phyloP scores from a whole-genome alignment of 2,329 filamentous ascomycete genomes.

The Saccharata proteae region DNA sequence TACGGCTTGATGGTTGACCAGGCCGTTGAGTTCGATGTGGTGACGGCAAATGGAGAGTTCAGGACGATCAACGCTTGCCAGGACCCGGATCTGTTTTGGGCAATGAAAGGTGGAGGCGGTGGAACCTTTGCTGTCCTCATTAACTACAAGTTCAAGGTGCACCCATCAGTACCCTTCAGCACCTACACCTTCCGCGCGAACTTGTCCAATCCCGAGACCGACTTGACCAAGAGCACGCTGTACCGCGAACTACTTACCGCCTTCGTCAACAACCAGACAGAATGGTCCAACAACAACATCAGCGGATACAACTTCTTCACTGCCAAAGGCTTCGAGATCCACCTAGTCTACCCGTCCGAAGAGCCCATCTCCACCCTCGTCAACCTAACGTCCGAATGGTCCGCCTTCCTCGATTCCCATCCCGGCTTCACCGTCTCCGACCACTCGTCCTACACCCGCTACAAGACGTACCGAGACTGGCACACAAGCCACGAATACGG shows the following conservation, averaged over 20 bases:
- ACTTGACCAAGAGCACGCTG: slow-evolving; percentile 20
- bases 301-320: slow-evolving; percentile 25
- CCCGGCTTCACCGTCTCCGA: slow-evolving; percentile 20
- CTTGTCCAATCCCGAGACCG: slow-evolving; percentile 12
- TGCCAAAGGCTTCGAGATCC: slow-evolving; percentile 19
- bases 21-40: slow-evolving; percentile 23
- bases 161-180: slow-evolving; percentile 21
- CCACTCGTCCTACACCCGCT: slow-evolving; percentile 21
- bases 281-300: slow-evolving; percentile 18
- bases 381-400: slow-evolving; percentile 18
- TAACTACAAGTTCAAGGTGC: slow-evolving; percentile 23
- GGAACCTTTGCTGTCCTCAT: slow-evolving; percentile 19
- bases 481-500: slow-evolving; percentile 15
- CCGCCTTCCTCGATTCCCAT: slow-evolving; percentile 20
- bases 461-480: slow-evolving; percentile 21
- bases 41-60: slow-evolving; percentile 26
- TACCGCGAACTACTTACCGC: slow-evolving; percentile 20
- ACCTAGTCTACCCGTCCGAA: slow-evolving; percentile 19
- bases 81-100: slow-evolving; percentile 26
- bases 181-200: slow-evolving; percentile 23
- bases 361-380: slow-evolving; percentile 16
- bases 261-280: slow-evolving; percentile 19
- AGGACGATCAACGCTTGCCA: slow-evolving; percentile 19
- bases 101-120: slow-evolving; percentile 17
- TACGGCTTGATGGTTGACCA: slow-evolving; percentile 27